Base-by-base conservation (phyloP, 192 early-diverging fungal species). In the Kickxella alabastrina region DNA sequence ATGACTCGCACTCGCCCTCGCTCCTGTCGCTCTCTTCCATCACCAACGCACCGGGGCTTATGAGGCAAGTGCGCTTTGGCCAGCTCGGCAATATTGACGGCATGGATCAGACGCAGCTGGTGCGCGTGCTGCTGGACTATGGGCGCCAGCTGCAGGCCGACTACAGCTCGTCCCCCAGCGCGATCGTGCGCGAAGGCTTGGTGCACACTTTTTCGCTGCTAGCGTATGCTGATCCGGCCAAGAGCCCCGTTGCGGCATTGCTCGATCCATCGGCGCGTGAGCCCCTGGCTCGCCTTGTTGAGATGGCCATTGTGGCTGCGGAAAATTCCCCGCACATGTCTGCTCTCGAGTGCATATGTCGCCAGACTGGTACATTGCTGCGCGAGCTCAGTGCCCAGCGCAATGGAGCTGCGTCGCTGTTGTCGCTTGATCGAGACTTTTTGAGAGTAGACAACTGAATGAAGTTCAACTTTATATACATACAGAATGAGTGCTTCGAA, bases 181-280 rank as follows among this genome's bases (percentile, higher is more conserved):
- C 52, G 12, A 35, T 72, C 3, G 57, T 83, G 19, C 68, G 68
- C 40, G 62, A 71, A 34, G 66, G 76, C 12, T 51, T 80, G 39
- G 64, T 82, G 61, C 80, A 86, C 38, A 64, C 83, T 3, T 88
- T 91, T 52, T 83, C 87, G 9, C 65, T 91, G 22, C 62, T 89
- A 21, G 85, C 89, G 2, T 89, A 91, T 39, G 52, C 80, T 10
- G 81, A 90, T 25, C 74, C 82, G 10, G 62, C 58, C 15, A 34
- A 73, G 35, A 80, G 79, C 52, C 68, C 67, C 17, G 57, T 82
- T 18, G 54, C 73, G 13, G 64, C 74, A 49, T 54, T 85, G 42
- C 62, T 87, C 10, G 80, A 84, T 42, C 59, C 73, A 6, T 51
- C 56, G 21, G 71, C 65, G 4, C 78, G 87, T 15, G 69, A 81